phyloP scores from a whole-genome alignment of 73 alveolate genomes.

The Blepharisma stoltei region DNA sequence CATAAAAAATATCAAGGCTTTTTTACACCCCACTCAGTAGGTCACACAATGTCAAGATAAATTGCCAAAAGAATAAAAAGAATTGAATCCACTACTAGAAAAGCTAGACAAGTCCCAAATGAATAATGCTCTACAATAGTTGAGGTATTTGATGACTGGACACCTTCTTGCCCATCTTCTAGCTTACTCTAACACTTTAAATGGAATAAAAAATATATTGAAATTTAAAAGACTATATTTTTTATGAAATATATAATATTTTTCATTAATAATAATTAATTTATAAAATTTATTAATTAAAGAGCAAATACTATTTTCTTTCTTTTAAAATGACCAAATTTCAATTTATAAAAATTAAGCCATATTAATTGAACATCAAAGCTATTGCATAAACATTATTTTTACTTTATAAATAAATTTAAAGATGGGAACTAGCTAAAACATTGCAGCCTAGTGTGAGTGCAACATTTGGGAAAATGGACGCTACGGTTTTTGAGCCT shows the following conservation, averaged over 20 bases:
- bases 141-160: slow-evolving; percentile 44
- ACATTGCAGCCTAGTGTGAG: slow-evolving; percentile 65
- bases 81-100: slow-evolving; percentile 55
- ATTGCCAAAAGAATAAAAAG: slow-evolving; percentile 47
- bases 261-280: no score
- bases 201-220: no score
- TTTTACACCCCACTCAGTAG: slow-evolving; percentile 71
- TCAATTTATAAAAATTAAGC: no score
- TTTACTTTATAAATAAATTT: no score
- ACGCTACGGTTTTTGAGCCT: slow-evolving; percentile 47
- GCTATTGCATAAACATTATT: no score
- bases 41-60: slow-evolving; percentile 66
- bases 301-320: no score
- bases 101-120: slow-evolving; percentile 38
- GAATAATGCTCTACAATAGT: slow-evolving; percentile 47
- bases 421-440: slow-evolving; percentile 39
- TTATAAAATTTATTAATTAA: no score
- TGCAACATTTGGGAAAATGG: slow-evolving; percentile 67
- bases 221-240: no score
- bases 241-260: no score
- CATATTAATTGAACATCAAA: no score
- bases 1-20: slow-evolving; percentile 62
- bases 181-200: no score
- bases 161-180: slow-evolving; percentile 60
- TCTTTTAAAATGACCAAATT: no score